Evolutionary conservation across 2,329 filamentous ascomycete species (phyloP), one percentile per base, ranked within the genome.

Genomic region (Fusarium coffeatum): DNA sequence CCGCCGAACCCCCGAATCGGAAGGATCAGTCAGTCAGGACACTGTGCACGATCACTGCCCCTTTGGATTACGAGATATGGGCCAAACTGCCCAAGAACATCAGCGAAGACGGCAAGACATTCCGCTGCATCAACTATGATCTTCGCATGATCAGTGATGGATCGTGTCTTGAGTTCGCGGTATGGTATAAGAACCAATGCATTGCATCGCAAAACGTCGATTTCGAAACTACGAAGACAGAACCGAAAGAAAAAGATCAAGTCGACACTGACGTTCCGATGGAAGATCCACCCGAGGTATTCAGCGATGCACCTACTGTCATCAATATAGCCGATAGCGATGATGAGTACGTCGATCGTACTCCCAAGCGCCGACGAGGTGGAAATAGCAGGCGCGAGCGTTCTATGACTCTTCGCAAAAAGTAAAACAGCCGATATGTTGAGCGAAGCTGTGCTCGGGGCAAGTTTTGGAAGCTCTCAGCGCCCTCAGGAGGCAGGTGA

Each of bases 121-220:
- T 70, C 13, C 49, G 55, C 0, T 12, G 45, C 8, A 55, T 78
- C 7, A n/a, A 37, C 1, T 79, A 70, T 43, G 59, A 69, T 4
- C 47, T 78, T 3, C 51, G 71, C 13, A 76, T 78, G 60, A 30
- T 71, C 8, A 69, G 70, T 20, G 62, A 74, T 13, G 76, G 76
- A 1, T 46, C 57, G 5, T 72, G 68, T 3, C 51, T 77, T 8
- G 75, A 78, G 8, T 76, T 79, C 41, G 43, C 66, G 0, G 42
- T 78, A 3, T 61, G 64, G 22, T 55, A 75, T 13, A 55, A 69
- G 5, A 65, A 60, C 4, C 66, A 68, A n/a, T 64, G 53, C 1
- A 41, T 79, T 6, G 76, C 66, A 2, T 55, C 59, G 2, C 48
- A 72, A 23, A 72, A 72, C 28, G 67, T 79, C 4, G 46, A 41